Conservation (phyloP, 2,329 filamentous ascomycete species). For the Alternaria gansuensis region DNA sequence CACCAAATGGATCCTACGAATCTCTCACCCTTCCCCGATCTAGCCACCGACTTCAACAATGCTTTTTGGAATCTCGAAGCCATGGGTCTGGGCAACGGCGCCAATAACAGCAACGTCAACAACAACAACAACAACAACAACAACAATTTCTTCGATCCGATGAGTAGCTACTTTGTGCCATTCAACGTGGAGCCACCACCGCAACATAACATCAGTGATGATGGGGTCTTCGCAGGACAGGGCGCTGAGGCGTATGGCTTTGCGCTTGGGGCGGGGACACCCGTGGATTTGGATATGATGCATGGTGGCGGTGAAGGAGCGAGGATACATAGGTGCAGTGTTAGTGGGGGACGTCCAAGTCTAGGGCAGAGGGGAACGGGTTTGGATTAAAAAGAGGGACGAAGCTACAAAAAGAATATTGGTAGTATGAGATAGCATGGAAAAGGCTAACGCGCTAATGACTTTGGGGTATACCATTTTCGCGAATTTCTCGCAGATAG, state of each 20-base stretch:
- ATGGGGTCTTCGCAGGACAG: slow-evolving; percentile 40
- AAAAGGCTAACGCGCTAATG: not conserved
- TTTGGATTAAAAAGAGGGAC: slow-evolving; percentile 1
- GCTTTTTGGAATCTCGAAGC: slow-evolving; percentile 49
- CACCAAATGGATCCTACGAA: slow-evolving; percentile 39
- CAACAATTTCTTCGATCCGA: slow-evolving; percentile 52
- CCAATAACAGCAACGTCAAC: slow-evolving; percentile 23
- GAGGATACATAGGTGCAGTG: slow-evolving; percentile 9
- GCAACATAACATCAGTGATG: slow-evolving; percentile 45
- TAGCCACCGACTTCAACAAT: slow-evolving; percentile 44
- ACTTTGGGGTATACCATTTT: not conserved
- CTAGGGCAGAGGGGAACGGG: slow-evolving; percentile 16
- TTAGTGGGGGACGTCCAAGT: slow-evolving; percentile 9
- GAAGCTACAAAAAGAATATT: not conserved
- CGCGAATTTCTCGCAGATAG: not conserved
- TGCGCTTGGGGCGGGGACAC: slow-evolving; percentile 21
- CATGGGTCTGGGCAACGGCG: slow-evolving; percentile 36
- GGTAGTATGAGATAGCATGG: not conserved
- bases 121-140: slow-evolving; percentile 24
- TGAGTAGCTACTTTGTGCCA: slow-evolving; percentile 87
- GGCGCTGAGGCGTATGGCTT: slow-evolving; percentile 25
- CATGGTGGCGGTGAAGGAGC: slow-evolving; percentile 9
- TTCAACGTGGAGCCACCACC: slow-evolving; percentile 85
- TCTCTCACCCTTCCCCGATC: slow-evolving; percentile 47
- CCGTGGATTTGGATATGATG: slow-evolving; percentile 26